Evolutionary conservation across 2,329 filamentous ascomycete species (phyloP).

Genomic region (Alternaria gaisen): DNA sequence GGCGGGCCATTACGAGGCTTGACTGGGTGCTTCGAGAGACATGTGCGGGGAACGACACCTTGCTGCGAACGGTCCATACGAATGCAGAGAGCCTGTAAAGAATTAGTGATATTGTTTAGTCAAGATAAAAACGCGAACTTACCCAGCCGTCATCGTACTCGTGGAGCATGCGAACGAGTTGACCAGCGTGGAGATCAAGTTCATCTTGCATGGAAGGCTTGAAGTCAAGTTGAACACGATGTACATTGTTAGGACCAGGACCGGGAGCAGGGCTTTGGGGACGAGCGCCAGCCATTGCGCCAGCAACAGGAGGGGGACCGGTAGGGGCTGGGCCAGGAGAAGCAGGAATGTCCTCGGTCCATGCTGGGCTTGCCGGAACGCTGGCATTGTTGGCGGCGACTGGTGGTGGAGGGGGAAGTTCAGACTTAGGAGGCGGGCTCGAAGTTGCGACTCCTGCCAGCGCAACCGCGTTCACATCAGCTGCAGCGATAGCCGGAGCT

Average conservation of each 20-base stretch:
- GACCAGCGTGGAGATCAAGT: constrained; percentile 79
- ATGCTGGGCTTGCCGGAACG: constrained; percentile 65
- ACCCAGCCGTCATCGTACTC: constrained; percentile 99
- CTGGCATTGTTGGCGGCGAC: constrained; percentile 58
- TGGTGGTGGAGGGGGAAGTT: constrained; percentile 52
- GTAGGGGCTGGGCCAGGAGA: constrained; percentile 57
- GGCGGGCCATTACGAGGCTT: constrained; percentile 71
- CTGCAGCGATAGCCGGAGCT: constrained; percentile 53
- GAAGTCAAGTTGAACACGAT: constrained; percentile 95
- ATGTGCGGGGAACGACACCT: constrained; percentile 92
- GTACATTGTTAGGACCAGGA: constrained; percentile 68
- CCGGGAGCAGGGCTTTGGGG: constrained; percentile 64
- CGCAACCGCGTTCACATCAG: constrained; percentile 52
- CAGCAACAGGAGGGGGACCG: constrained; percentile 56
- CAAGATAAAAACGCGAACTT: constrained; percentile 54
- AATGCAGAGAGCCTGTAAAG: constrained; percentile 80
- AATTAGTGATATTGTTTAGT: constrained; percentile 14
- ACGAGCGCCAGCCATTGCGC: constrained; percentile 68
- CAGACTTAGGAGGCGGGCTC: constrained; percentile 40
- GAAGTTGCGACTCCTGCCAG: constrained; percentile 37
- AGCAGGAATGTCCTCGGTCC: constrained; percentile 67
- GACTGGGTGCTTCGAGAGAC: constrained; percentile 88
- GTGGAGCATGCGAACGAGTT: constrained; percentile 87
- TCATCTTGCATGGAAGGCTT: constrained; percentile 93
- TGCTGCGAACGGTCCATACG: constrained; percentile 89